Base-by-base conservation (phyloP, 106 monocot genomes). In the Hemerocallis citrina region DNA sequence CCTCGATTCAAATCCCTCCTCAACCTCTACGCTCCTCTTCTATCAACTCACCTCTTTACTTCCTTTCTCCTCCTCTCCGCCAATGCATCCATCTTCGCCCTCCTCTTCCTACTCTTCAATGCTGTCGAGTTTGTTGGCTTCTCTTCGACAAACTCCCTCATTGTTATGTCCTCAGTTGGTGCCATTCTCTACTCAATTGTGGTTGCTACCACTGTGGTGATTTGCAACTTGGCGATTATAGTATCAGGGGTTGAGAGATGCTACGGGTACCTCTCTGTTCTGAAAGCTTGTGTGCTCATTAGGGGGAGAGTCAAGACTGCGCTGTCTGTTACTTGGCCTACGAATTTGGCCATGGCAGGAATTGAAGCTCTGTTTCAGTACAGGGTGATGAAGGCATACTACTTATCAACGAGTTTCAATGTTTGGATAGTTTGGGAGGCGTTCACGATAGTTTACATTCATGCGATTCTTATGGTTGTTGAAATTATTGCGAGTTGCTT, bases 361-460 rank as follows among this genome's bases (percentile, higher is more conserved):
- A 52, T 75, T 0, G 96, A 98, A 51, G 79, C 84, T 0, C 56
- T 98, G 76, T 98, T 98, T 71, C 79, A 85, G 72, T 74, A 73
- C 56, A 63, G 91, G 19, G 75, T 92, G 31, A 57, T 73, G 48
- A 79, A 51, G 21, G 59, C 52, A 12, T 78, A 79, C 60, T 46
- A 31, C 5, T 8, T 38, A 3, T 32, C 59, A 0, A 24, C 43
- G 2, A 55, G 1, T 23, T 31, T 81, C 38, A 40, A 42, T 43
- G 22, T 62, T 2, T 62, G 76, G 1, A 47, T 68, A 2, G 23
- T 84, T 5, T 66, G 64, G 39, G 96, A 98, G 55, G 77, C 67
- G 13, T 40, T 80, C 23, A 55, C 51, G 13, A 72, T 92, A 36
- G 67, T 74, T 1, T 98, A 92, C 37, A 73, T 92, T 16, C 73